These are phyloP conservation scores for Acarospora socialis DNA, from an alignment of 2,329 filamentous ascomycete genomes.

Conservation along the genomic window DNA sequence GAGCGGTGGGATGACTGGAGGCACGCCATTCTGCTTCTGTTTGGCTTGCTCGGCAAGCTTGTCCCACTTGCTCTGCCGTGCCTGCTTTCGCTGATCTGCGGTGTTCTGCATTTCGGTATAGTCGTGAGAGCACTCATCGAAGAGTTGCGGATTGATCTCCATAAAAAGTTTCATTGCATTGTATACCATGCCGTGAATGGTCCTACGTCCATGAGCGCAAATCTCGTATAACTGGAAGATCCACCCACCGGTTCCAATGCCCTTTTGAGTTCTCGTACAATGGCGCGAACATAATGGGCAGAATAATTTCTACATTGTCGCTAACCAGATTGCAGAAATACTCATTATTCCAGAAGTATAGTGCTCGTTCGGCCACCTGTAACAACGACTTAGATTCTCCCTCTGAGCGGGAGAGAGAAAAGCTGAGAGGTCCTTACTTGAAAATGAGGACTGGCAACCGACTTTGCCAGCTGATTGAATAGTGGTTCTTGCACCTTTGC, in stretches of 20 bases:
- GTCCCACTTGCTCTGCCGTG: slow-evolving; percentile 80
- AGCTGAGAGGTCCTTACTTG: slow-evolving; percentile 39
- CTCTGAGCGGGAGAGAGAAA: slow-evolving; percentile 1
- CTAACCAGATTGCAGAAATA: slow-evolving; percentile 99
- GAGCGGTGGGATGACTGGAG: slow-evolving; percentile 19
- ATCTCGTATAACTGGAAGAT: not conserved
- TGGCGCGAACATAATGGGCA: slow-evolving; percentile 98
- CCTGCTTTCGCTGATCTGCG: slow-evolving; percentile 67
- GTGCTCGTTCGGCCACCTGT: slow-evolving; percentile 78
- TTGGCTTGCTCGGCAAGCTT: slow-evolving; percentile 68
- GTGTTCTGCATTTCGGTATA: slow-evolving; percentile 95
- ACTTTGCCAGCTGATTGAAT: slow-evolving; percentile 95
- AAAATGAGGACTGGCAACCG: slow-evolving; percentile 95
- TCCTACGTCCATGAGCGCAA: slow-evolving; percentile 41
- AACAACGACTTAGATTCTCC: slow-evolving; percentile 10
- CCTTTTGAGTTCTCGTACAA: slow-evolving; percentile 98
- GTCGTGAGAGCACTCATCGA: slow-evolving; percentile 96
- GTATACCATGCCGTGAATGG: slow-evolving; percentile 98
- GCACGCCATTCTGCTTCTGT: slow-evolving; percentile 41
- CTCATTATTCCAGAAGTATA: slow-evolving; percentile 99
- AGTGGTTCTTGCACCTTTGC: slow-evolving; percentile 96
- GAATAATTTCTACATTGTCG: slow-evolving; percentile 95
- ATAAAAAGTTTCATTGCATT: slow-evolving; percentile 99
- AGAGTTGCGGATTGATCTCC: slow-evolving; percentile 97
- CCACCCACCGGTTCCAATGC: slow-evolving; percentile 84